A percentile compares a stretch with the other conserved stretches of the same genome.
Evolutionary conservation across 257 asterid species (phyloP).

Genomic region (Jaltomata sinuosa): DNA sequence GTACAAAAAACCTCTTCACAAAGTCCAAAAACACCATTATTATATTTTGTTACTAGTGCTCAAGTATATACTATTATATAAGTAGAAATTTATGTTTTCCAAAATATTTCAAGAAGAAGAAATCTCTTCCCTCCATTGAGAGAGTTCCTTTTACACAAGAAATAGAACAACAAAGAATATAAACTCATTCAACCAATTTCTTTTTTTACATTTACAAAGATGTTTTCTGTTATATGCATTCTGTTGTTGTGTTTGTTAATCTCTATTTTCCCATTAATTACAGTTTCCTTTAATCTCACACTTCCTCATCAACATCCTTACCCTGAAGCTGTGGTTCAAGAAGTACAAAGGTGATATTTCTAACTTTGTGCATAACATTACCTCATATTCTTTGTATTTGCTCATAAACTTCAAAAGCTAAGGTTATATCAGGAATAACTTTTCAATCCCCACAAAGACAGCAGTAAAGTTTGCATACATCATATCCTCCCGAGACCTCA

Average conservation of each 20-base stretch:
- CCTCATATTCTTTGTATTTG: neutral
- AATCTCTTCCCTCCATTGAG: slow-evolving; percentile 30
- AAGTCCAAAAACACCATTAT: slow-evolving; percentile 26
- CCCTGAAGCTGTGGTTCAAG: slow-evolving; percentile 77
- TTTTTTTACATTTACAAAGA: slow-evolving; percentile 20
- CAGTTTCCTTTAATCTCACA: slow-evolving; percentile 48
- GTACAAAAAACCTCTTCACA: slow-evolving; percentile 4
- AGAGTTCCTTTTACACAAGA: slow-evolving; percentile 22
- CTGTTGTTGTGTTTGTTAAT: slow-evolving; percentile 31
- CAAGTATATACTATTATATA: slow-evolving; percentile 2
- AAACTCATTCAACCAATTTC: slow-evolving; percentile 5
- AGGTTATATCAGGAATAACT: neutral
- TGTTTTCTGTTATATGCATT: slow-evolving; percentile 45
- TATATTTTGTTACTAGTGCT: neutral
- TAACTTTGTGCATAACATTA: neutral
- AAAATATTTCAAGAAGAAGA: slow-evolving; percentile 21
- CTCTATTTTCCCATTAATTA: neutral
- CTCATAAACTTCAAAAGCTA: too few relatives aligned
- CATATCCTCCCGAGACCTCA: fast-evolving
- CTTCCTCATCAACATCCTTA: slow-evolving; percentile 86
- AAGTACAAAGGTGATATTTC: slow-evolving; percentile 51
- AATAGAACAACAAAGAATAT: slow-evolving; percentile 7
- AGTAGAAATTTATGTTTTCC: slow-evolving; percentile 24
- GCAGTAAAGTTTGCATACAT: neutral
- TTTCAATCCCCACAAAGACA: neutral